A percentile compares a stretch with the other conserved stretches of the same genome.
phyloP scores from a whole-genome alignment of 2,329 filamentous ascomycete genomes.

The Aspergillus clavatus region DNA sequence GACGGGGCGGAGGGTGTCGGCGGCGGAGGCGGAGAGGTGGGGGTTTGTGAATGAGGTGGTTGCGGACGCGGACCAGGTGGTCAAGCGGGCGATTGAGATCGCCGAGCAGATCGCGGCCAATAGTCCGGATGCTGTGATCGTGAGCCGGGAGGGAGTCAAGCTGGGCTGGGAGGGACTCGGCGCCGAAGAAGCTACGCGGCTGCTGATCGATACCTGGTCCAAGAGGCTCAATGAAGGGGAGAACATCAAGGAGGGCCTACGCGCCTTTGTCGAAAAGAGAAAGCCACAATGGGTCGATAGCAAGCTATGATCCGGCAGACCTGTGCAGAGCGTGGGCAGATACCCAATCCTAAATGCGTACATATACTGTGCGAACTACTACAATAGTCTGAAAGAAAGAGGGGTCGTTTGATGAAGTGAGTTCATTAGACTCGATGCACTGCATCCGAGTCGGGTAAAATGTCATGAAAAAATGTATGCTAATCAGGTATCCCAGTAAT shows the following conservation, averaged over 20 bases:
- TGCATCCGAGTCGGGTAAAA: conserved; percentile 16
- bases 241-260: conserved; percentile 70
- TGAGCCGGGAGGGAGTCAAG: conserved; percentile 66
- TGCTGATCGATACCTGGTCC: conserved; percentile 56
- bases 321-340: no score
- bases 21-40: conserved; percentile 59
- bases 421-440: conserved; percentile 16
- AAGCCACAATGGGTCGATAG: conserved; percentile 57
- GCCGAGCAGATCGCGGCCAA: conserved; percentile 59
- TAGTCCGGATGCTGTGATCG: conserved; percentile 71
- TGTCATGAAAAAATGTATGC: conserved; percentile 17
- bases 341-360: no score
- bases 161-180: conserved; percentile 67
- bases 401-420: conserved; percentile 4
- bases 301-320: conserved; percentile 34
- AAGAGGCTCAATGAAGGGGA: conserved; percentile 58
- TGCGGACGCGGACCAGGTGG: conserved; percentile 17
- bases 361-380: no score
- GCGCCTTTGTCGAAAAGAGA: conserved; percentile 72
- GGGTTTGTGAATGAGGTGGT: conserved; percentile 63
- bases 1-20: conserved; percentile 56
- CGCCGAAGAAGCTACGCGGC: conserved; percentile 57
- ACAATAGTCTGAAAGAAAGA: no score
- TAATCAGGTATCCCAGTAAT: conserved; percentile 18
- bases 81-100: conserved; percentile 51